Evolutionary conservation across 2,329 filamentous ascomycete species (phyloP).

Genomic region (Rutstroemia sp.): DNA sequence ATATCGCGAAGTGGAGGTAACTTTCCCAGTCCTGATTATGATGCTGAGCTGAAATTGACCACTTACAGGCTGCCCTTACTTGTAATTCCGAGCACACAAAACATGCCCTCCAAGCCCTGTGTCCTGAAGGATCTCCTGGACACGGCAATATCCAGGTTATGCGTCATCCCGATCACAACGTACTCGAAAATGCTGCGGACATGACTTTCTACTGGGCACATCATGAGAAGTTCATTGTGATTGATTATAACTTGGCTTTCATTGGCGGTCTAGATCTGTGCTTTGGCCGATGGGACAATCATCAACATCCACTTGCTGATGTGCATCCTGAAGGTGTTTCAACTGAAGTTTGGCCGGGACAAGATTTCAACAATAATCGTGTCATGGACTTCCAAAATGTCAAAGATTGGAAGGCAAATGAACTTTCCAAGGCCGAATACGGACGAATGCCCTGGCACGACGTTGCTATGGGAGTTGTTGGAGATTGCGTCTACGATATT

Average conservation of each 20-base stretch:
- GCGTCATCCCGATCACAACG: conserved; percentile 91
- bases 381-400: conserved; percentile 94
- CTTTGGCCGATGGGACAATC: conserved; percentile 88
- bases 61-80: conserved; percentile 66
- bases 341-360: conserved; percentile 85
- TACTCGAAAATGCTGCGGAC: conserved; percentile 86
- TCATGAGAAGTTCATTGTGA: conserved; percentile 95
- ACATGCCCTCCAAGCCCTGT: conserved; percentile 70
- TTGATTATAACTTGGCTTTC: conserved; percentile 86
- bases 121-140: conserved; percentile 73
- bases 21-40: background rate
- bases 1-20: conserved; percentile 62
- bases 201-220: conserved; percentile 99
- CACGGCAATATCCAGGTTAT: conserved; percentile 83
- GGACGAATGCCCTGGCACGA: conserved; percentile 99
- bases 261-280: conserved; percentile 92
- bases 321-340: conserved; percentile 76
- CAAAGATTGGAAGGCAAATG: conserved; percentile 85
- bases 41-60: conserved; percentile 4
- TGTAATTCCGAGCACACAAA: conserved; percentile 95
- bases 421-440: conserved; percentile 82
- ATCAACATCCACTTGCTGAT: conserved; percentile 79
- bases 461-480: conserved; percentile 84
- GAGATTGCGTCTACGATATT: conserved; percentile 86
- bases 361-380: conserved; percentile 97